Base-by-base conservation (phyloP, 1,139 yeast species). In the Lodderomyces pseudojiufengensis region DNA sequence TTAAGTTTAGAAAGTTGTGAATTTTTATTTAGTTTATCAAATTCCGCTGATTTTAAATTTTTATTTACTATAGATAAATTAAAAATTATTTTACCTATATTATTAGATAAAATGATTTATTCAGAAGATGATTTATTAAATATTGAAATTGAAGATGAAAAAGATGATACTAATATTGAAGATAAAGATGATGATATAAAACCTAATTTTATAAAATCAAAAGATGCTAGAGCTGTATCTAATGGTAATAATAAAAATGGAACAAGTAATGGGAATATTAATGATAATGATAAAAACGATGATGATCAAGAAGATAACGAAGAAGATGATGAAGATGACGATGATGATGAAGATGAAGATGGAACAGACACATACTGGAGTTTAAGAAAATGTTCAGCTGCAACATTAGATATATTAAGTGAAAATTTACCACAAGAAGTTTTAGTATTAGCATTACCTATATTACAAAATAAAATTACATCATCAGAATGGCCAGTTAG, bases 1-100 rank as follows among this genome's bases (percentile, higher is more conserved):
- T 94, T 88, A 27, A 84, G 95, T 0, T 66, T 88, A 34, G 96
- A 88, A 55, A 97, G 95, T 2, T 87, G 96, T 59, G 98, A 92
- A 61, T 88, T 92, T 50, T 65, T 94, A 44, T 70, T 92, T 36
- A 80, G 85, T 1, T 69, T 92, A 39, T 79, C 95, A 1, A 83
- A 87, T 9, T 52, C 64, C 11, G 62, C 56, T 27, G 76, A 76
- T 36, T 59, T 71, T 3, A 75, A 80, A 33, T 63, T 61, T 14
- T 54, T 75, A 3, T 71, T 85, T 40, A 61, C 59, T 32, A 80
- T 84, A 1, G 44, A 41, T 9, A 77, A 76, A 48, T 65, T 94
- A 37, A 64, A 70, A 9, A 59, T 63, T 13, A 77, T 92, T 15
- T 59, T 92, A 21, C 97, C 97, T 0, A 78, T 82, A 1, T 63